Evolutionary conservation across 2,329 filamentous ascomycete genomes (phyloP).

Genomic region (Aspergillus neotritici): DNA sequence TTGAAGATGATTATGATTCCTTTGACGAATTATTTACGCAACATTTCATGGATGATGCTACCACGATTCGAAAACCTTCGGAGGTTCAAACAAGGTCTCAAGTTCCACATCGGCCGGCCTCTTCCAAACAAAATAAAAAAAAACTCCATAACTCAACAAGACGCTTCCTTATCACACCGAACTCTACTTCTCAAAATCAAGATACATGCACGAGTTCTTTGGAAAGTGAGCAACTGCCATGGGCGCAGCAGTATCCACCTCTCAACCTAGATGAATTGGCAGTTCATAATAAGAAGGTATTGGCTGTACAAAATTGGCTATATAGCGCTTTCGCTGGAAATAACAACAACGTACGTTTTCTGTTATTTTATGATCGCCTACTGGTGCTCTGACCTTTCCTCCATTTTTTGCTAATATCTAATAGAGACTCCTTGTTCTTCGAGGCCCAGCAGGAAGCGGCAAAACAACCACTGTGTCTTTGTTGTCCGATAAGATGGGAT

Average conservation of each 20-base stretch:
- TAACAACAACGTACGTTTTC: conserved; percentile 33
- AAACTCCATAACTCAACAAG: conserved; percentile 16
- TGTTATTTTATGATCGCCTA: neutral
- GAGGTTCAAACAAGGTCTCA: conserved; percentile 5
- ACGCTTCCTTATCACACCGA: conserved; percentile 23
- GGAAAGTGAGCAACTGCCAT: conserved; percentile 59
- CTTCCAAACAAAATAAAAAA: conserved; percentile 7
- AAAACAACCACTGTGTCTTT: conserved; percentile 84
- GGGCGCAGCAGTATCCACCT: conserved; percentile 82
- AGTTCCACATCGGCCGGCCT: conserved; percentile 4
- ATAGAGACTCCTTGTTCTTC: conserved; percentile 74
- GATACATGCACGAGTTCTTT: conserved; percentile 8
- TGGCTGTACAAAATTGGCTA: conserved; percentile 79
- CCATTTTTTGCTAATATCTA: conserved; percentile 14
- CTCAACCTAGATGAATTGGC: conserved; percentile 72
- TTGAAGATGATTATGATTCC: conserved; percentile 39
- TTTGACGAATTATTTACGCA: conserved; percentile 34
- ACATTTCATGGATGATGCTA: conserved; percentile 23
- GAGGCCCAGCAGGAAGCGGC: conserved; percentile 83
- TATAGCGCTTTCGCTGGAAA: conserved; percentile 63
- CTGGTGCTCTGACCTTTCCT: neutral
- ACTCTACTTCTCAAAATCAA: neutral
- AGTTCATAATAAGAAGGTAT: conserved; percentile 90
- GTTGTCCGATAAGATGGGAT: conserved; percentile 69
- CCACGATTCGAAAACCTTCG: conserved; percentile 1